Conservation (phyloP, 495 filamentous ascomycete genomes). For the Penicillium ucsense region DNA sequence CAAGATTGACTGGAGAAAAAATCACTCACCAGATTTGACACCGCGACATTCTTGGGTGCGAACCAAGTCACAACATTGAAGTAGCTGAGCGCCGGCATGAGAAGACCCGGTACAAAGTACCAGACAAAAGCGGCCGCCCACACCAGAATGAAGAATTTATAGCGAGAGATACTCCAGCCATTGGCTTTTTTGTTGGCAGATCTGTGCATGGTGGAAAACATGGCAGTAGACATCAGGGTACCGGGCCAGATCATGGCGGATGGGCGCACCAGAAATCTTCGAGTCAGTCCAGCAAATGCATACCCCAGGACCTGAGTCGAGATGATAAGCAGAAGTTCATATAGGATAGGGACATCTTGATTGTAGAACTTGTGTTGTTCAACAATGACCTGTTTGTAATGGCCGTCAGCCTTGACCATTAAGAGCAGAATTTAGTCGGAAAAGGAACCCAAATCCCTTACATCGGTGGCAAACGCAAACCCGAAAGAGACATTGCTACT, state of each 20-base stretch:
- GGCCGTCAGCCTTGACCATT: neutral
- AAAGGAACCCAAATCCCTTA: conserved; percentile 17
- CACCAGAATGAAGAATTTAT: conserved; percentile 68
- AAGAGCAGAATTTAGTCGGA: too few species aligned
- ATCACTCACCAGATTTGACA: conserved; percentile 15
- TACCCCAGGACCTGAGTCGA: conserved; percentile 83
- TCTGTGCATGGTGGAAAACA: conserved; percentile 81
- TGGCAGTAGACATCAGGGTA: conserved; percentile 75
- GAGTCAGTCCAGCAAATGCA: conserved; percentile 68
- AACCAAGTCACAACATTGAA: conserved; percentile 88
- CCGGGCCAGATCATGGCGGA: conserved; percentile 64
- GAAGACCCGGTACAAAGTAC: conserved; percentile 75
- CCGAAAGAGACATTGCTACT: conserved; percentile 88
- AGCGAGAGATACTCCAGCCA: conserved; percentile 73
- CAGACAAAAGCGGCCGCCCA: conserved; percentile 54
- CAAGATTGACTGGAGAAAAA: neutral
- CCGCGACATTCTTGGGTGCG: conserved; percentile 64
- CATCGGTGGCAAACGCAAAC: conserved; percentile 59
- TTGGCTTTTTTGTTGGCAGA: conserved; percentile 70
- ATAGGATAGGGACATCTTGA: conserved; percentile 60
- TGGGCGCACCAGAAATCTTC: conserved; percentile 59
- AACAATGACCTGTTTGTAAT: conserved; percentile 43
- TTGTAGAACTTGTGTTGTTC: conserved; percentile 84
- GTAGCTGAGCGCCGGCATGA: conserved; percentile 80
- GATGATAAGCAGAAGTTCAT: conserved; percentile 70